Evolutionary conservation across 352 stramenopile species (phyloP), one percentile per base, ranked within the genome.

Genomic region (Ochromonadaceae sp.): DNA sequence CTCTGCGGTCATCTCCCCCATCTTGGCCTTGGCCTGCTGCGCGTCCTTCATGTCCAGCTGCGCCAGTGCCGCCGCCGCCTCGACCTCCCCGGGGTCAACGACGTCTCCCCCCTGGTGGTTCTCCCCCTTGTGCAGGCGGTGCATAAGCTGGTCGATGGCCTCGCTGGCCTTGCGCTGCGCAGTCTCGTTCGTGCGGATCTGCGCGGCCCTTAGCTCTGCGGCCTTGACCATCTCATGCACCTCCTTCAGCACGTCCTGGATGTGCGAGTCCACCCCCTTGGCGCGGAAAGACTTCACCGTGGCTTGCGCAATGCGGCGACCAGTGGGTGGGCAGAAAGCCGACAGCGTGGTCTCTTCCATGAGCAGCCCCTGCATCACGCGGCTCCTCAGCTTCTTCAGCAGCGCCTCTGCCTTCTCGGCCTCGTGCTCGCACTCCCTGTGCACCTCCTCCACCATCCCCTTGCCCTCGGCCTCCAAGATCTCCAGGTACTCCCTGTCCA

Each of bases 401-500:
- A 86, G 71, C 41, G 87, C 47, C 39, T 91, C 79, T 52, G 83
- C 81, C 35, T 78, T 74, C 49, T 93, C 83, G 3, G 80, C 72
- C 0, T 80, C 73, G 58, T 83, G 88, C 40, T 82, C 81, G 3
- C 88, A 76, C 58, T 91, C 84, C 9, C 82, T 79, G 31, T 78
- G 77, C 31, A 92, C 84, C 75, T 93, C 83, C 22, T 93, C 83
- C 43, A 85, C 87, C 28, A 81, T 78, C 1, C 81, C 72, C 43
- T 90, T 80, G 0, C 84, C 81, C 20, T 80, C 50, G n/a, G 53
- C 38, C 34, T 69, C 70, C 9, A 93, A 63, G 12, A 85, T 57
- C n/a, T 85, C 77, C 10, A 78, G 76, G 38, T 89, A 91, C 38
- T 90, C 82, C 12, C 84, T 67, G 65, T 95, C 87, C 28, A 94